phyloP scores from a whole-genome alignment of 1,139 yeast species.

The Lodderomyces orthopsilosis region DNA sequence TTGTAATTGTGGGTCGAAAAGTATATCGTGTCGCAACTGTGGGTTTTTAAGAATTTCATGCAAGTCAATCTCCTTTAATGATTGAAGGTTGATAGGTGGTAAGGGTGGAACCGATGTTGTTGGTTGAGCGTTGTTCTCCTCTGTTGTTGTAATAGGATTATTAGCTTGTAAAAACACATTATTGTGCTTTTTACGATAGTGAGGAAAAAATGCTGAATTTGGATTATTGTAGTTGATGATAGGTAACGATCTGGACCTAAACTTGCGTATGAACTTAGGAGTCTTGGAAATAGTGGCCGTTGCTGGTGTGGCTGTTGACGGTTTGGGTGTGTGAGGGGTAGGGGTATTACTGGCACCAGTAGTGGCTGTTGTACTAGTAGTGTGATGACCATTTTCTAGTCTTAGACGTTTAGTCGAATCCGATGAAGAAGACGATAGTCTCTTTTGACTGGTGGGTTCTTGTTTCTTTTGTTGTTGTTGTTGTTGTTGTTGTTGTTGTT shows the following conservation, averaged over 20 bases:
- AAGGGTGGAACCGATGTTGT: conserved; percentile 35
- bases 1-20: conserved; percentile 89
- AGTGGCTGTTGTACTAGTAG: conserved; percentile 6
- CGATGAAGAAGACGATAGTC: conserved; percentile 14
- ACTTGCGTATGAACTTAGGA: conserved; percentile 40
- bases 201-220: conserved; percentile 15
- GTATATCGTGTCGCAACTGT: conserved; percentile 86
- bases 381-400: conserved; percentile 9
- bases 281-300: conserved; percentile 19
- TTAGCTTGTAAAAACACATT: conserved; percentile 1
- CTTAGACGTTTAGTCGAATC: conserved; percentile 16
- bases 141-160: conserved; percentile 5
- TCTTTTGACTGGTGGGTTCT: conserved; percentile 5
- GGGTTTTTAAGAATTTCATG: conserved; percentile 90
- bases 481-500: not conserved
- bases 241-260: conserved; percentile 43
- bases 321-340: conserved; percentile 1
- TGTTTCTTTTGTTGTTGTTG: not conserved
- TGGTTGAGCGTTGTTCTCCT: conserved; percentile 10
- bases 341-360: conserved; percentile 17
- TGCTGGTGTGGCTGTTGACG: conserved; percentile 8
- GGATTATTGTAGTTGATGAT: conserved; percentile 24
- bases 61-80: conserved; percentile 81
- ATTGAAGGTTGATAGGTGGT: conserved; percentile 86
- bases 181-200: conserved; percentile 11